Evolutionary conservation across 768 basidiomycete genomes (phyloP), one percentile per base, ranked within the genome.

Genomic region (Mycena rosella): DNA sequence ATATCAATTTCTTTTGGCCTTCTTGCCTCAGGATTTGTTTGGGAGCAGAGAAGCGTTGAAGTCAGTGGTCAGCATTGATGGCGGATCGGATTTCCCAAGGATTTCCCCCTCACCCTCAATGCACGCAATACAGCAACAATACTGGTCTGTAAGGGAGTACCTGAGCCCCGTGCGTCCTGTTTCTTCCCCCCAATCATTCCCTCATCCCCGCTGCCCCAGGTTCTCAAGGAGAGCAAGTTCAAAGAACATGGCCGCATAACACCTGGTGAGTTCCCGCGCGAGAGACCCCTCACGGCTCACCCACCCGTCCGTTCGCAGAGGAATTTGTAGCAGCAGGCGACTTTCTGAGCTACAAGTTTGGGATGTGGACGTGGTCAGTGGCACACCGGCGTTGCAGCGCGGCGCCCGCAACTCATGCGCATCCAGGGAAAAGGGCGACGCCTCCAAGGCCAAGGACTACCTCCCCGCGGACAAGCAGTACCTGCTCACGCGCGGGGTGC

Each of bases 261-360:
- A 20, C 96, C 96, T 68, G 96, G 95, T 96, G 62, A 68, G 87
- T 79, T 8, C 10, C 18, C n/a, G 63, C 69, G 57, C 66, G 68
- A 65, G 74, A 34, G 38, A 13, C 20, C 4, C 27, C n/a, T n/a
- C n/a, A n/a, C n/a, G 24, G 68, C 56, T 53, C 57, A 58, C 22
- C 14, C 44, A 22, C 6, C 4, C 44, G 4, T 26, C n/a, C n/a
- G n/a, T 49, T 64, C 49, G 38, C 64, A 94, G 97, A 99, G 89
- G 98, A 99, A 80, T 99, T 98, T 75, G 95, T 98, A 30, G 96
- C 95, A 18, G 98, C 98, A 10, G 98, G 98, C 60, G 98, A 99
- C 79, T 99, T 98, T 81, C 83, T 99, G 65, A 86, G 91, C 9
- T 98, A 98, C 89, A 99, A 99, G 84, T 99, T 99, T 80, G 95